phyloP scores from a whole-genome alignment of 1,139 yeast species.

The Pneumocystis sp. region DNA sequence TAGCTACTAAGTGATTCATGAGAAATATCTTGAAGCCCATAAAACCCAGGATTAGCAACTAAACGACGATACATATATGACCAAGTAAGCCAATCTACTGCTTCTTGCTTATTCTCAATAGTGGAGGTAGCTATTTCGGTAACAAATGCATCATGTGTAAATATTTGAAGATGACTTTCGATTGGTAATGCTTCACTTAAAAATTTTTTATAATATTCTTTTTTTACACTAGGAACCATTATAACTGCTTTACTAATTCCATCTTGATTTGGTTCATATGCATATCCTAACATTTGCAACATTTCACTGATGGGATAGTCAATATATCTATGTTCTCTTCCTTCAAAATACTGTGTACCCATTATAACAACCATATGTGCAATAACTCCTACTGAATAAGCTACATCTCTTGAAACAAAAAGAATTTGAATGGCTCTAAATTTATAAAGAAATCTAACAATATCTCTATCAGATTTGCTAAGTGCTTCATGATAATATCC shows the following conservation, averaged over 20 bases:
- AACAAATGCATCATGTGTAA: conserved; percentile 50
- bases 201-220: conserved; percentile 56
- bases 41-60: conserved; percentile 72
- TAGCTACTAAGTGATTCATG: conserved; percentile 62
- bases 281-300: conserved; percentile 55
- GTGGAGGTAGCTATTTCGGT: conserved; percentile 55
- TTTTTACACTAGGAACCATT: conserved; percentile 41
- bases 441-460: conserved; percentile 41
- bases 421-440: conserved; percentile 39
- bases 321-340: conserved; percentile 51
- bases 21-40: conserved; percentile 54
- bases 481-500: conserved; percentile 51
- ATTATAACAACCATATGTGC: conserved; percentile 45
- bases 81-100: conserved; percentile 80
- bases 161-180: conserved; percentile 54
- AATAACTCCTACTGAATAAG: conserved; percentile 33
- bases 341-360: conserved; percentile 64
- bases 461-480: conserved; percentile 37
- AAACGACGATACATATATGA: conserved; percentile 70
- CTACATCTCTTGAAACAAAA: conserved; percentile 44
- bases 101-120: conserved; percentile 62
- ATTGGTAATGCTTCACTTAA: conserved; percentile 63
- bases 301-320: conserved; percentile 43
- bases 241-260: conserved; percentile 34
- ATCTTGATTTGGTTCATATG: conserved; percentile 25